A percentile compares a stretch with the other conserved stretches of the same genome.
These are phyloP conservation scores for Lachnellula suecica DNA, from an alignment of 2,329 filamentous ascomycete genomes.

Conservation along the genomic window DNA sequence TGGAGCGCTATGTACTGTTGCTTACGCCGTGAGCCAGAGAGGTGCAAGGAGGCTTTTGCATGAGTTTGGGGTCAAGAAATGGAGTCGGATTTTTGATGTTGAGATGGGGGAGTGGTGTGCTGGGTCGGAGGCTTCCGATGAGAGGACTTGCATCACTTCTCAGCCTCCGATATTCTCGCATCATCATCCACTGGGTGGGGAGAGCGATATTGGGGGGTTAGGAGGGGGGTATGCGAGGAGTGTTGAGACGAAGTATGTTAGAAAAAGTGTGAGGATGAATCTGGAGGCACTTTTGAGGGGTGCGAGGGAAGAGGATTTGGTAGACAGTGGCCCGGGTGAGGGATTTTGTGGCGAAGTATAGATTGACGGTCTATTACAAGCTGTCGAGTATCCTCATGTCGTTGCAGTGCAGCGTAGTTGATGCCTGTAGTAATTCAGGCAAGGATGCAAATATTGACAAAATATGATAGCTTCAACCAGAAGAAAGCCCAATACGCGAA, in stretches of 20 bases:
- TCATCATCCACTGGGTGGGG: conserved; percentile 20
- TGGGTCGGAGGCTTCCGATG: background rate
- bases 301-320: conserved; percentile 7
- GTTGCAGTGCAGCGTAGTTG: too few species aligned
- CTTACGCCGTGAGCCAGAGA: conserved; percentile 18
- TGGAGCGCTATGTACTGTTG: conserved; percentile 19
- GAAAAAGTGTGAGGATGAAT: conserved; percentile 21
- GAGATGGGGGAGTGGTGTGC: conserved; percentile 22
- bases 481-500: too few species aligned
- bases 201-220: conserved; percentile 19
- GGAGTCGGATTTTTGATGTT: conserved; percentile 17
- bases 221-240: conserved; percentile 17
- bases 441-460: too few species aligned
- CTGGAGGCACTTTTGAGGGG: conserved; percentile 13
- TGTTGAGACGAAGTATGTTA: conserved; percentile 21
- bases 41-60: conserved; percentile 17
- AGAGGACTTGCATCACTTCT: conserved; percentile 15
- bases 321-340: conserved; percentile 22
- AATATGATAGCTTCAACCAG: too few species aligned
- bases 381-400: too few species aligned
- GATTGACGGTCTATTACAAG: too few species aligned
- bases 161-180: conserved; percentile 21
- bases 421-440: too few species aligned
- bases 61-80: conserved; percentile 17
- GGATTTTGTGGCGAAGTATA: too few species aligned